Conservation (phyloP, 2,329 filamentous ascomycete species). For the Cryphonectria parasitica region DNA sequence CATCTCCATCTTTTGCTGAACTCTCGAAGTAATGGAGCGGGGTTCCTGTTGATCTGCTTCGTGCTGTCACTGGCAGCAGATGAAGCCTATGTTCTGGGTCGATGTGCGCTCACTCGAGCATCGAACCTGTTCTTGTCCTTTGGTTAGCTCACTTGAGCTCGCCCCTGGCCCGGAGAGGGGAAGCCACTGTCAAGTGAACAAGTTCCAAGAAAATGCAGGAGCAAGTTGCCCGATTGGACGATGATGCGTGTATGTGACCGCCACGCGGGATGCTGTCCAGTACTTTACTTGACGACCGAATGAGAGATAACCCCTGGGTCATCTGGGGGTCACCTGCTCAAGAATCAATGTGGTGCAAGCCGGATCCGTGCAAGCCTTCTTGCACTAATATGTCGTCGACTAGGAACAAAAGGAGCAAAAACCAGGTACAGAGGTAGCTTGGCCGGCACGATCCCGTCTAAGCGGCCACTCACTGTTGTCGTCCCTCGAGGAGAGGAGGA, state of each 20-base stretch:
- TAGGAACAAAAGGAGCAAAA: neutral
- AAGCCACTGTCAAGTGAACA: neutral
- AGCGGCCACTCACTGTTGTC: neutral
- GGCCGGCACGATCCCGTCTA: neutral
- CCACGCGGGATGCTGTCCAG: conserved; percentile 23
- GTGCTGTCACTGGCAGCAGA: neutral
- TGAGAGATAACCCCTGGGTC: neutral
- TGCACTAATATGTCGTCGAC: neutral
- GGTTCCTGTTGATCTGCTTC: neutral
- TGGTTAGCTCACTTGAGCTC: conserved; percentile 5
- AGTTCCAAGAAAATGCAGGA: conserved; percentile 10
- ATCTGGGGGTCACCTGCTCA: conserved; percentile 22
- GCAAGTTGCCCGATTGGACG: conserved; percentile 21
- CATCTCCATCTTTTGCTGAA: neutral
- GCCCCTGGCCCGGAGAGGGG: neutral
- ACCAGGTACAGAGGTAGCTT: neutral
- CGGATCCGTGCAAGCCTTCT: neutral
- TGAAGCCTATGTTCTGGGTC: neutral
- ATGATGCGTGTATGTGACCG: neutral
- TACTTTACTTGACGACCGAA: conserved; percentile 2
- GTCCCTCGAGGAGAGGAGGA: neutral
- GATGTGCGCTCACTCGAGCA: neutral
- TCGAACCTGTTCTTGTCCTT: neutral
- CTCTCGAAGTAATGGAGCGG: neutral
- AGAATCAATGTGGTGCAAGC: conserved; percentile 20